Percentiles rank a stretch among this genome's conserved stretches.
Conservation (phyloP, 768 basidiomycete genomes). For the Piloderma croceum region DNA sequence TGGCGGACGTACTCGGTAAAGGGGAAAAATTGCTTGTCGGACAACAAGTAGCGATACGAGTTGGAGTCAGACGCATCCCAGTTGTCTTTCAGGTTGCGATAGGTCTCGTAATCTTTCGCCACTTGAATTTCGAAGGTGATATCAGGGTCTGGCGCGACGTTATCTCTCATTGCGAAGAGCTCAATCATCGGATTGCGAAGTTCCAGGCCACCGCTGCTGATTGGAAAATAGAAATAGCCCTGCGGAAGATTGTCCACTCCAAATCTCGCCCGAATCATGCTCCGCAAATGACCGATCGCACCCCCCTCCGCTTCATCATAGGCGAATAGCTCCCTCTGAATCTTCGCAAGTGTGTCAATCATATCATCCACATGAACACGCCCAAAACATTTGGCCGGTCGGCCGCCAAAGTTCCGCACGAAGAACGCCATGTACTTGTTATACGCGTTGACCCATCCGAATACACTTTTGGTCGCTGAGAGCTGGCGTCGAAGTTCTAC, state of each 20-base stretch:
- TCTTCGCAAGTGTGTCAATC: constrained; percentile 27
- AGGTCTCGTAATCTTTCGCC: constrained; percentile 21
- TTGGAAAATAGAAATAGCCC: constrained; percentile 37
- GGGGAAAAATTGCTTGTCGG: too few species aligned
- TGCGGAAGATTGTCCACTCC: constrained; percentile 30
- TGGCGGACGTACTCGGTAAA: too few species aligned
- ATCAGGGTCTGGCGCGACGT: constrained; percentile 5
- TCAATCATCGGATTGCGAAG: constrained; percentile 35
- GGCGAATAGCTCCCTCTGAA: constrained; percentile 31
- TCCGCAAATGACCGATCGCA: constrained; percentile 18
- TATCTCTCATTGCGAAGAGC: constrained; percentile 24
- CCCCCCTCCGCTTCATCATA: constrained; percentile 11
- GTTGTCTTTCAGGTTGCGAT: constrained; percentile 18
- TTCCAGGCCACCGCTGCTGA: constrained; percentile 32
- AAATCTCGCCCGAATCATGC: constrained; percentile 26
- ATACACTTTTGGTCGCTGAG: constrained; percentile 28
- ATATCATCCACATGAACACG: constrained; percentile 26
- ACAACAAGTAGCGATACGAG: too few species aligned
- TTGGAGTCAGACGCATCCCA: too few species aligned
- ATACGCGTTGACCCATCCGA: constrained; percentile 34
- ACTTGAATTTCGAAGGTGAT: constrained; percentile 19
- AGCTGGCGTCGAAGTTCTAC: constrained; percentile 34
- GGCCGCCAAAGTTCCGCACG: constrained; percentile 30
- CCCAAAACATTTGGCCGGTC: constrained; percentile 31
- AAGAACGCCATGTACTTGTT: constrained; percentile 39